Evolutionary conservation across 805 yeast species (phyloP), one percentile per base, ranked within the genome.

Genomic region (Saccharomycopsis fibuligera): DNA sequence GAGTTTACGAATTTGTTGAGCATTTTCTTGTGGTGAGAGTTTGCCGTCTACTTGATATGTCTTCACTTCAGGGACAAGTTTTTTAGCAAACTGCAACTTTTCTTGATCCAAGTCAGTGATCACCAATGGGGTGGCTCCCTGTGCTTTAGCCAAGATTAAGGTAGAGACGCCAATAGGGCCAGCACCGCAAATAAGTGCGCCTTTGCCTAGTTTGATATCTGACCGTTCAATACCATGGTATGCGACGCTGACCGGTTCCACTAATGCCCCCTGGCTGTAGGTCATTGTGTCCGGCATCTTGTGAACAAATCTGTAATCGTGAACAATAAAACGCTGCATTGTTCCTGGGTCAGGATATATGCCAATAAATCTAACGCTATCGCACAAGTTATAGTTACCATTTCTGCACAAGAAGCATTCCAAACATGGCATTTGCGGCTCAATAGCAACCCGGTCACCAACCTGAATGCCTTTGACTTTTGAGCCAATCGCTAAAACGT

Each of bases 81-180:
- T 58, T 54, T 70, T 66, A 16, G 80, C 81, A 52, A 74, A 69
- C 31, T 63, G 67, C 43, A 77, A 63, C 49, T 81, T 67, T 41
- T 65, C 64, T 21, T 61, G 62, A 45, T 69, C 64, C 37, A 76
- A 59, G 58, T 76, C 81, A 4, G 79, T 72, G 54, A 76, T 73
- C 17, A 68, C 71, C 16, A 77, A 54, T 27, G 81, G 81, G 29
- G 72, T 65, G 4, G 78, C 78, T 22, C 82, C 82, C 2, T 73
- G 67, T 12, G 79, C 79, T 30, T 69, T 65, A 9, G 79, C 78
- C 41, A 75, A 59, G 3, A 70, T 54, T 43, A 78, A 68, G 23
- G 76, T 61, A 36, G 73, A 68, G 29, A 76, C 61, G 14, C 82
- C 82, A 55, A 77, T 77, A n/a, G 82, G 81, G 21, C 82, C 81